Conservation (phyloP, 2,329 filamentous ascomycete species). For the Aspergillus puulaauensis region DNA sequence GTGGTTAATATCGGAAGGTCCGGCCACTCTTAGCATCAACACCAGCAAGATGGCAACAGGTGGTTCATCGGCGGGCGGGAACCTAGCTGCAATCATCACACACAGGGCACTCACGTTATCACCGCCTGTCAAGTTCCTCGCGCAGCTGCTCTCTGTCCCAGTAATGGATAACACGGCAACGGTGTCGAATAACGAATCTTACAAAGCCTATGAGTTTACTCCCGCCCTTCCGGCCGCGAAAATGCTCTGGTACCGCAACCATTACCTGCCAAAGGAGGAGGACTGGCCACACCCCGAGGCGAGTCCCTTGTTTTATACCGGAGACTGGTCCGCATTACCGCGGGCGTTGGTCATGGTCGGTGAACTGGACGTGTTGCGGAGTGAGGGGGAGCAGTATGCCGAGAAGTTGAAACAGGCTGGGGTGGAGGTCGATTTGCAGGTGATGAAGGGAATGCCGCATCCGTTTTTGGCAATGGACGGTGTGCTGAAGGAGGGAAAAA, state of each 20-base stretch:
- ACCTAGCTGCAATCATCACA: constrained; percentile 54
- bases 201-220: constrained; percentile 51
- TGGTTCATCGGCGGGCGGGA: constrained; percentile 54
- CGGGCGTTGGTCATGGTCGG: constrained; percentile 55
- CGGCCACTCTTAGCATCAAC: constrained; percentile 42
- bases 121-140: constrained; percentile 40
- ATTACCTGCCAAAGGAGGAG: constrained; percentile 53
- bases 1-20: constrained; percentile 45
- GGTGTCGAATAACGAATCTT: constrained; percentile 47
- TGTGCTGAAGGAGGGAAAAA: constrained; percentile 51
- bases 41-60: constrained; percentile 47
- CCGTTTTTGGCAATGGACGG: constrained; percentile 61
- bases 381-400: constrained; percentile 55
- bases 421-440: constrained; percentile 48
- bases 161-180: constrained; percentile 59
- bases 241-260: constrained; percentile 61
- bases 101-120: constrained; percentile 47
- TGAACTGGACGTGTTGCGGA: constrained; percentile 57
- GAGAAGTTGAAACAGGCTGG: constrained; percentile 49
- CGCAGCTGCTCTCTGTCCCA: constrained; percentile 58
- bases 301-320: constrained; percentile 53
- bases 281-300: constrained; percentile 54
- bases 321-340: constrained; percentile 52
- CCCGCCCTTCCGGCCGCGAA: constrained; percentile 56
- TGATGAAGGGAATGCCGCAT: constrained; percentile 58